Percentiles rank a stretch among this genome's conserved stretches.
phyloP scores from a whole-genome alignment of 2,329 filamentous ascomycete genomes.

The Chrysoporthe austroafricana region DNA sequence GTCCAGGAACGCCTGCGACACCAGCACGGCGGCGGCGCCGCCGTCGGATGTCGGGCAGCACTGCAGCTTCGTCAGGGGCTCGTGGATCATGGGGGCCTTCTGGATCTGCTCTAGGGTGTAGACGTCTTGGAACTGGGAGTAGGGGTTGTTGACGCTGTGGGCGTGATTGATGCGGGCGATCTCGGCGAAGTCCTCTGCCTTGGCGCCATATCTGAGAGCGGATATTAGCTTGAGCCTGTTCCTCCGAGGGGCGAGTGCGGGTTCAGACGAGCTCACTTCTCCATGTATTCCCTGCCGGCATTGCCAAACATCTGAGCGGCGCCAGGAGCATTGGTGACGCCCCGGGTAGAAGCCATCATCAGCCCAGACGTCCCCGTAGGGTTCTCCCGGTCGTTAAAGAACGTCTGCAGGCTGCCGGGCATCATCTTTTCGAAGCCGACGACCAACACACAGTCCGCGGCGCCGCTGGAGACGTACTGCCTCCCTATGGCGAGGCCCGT shows the following conservation, averaged over 20 bases:
- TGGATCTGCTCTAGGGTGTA: conserved; percentile 86
- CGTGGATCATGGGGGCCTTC: conserved; percentile 75
- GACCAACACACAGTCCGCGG: conserved; percentile 85
- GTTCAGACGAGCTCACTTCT: conserved; percentile 64
- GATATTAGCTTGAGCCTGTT: background rate
- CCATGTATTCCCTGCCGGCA: conserved; percentile 90
- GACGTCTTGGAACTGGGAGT: conserved; percentile 95
- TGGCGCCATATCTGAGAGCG: conserved; percentile 74
- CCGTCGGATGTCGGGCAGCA: conserved; percentile 97
- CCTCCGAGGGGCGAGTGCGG: conserved; percentile 27
- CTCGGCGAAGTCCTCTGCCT: conserved; percentile 85
- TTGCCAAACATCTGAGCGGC: conserved; percentile 96
- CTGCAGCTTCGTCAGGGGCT: conserved; percentile 94
- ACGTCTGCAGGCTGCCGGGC: conserved; percentile 79
- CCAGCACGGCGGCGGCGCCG: conserved; percentile 83
- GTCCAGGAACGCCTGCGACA: conserved; percentile 87
- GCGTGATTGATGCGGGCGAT: conserved; percentile 92
- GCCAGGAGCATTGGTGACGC: conserved; percentile 79
- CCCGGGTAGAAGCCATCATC: conserved; percentile 85
- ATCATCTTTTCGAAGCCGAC: conserved; percentile 99
- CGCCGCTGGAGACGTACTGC: conserved; percentile 77
- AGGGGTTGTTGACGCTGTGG: conserved; percentile 90
- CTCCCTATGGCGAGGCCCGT: conserved; percentile 86
- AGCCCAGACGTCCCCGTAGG: conserved; percentile 72
- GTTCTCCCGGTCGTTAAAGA: conserved; percentile 84